Base-by-base conservation (phyloP, 2,329 filamentous ascomycete genomes). In the Zasmidium cellare region DNA sequence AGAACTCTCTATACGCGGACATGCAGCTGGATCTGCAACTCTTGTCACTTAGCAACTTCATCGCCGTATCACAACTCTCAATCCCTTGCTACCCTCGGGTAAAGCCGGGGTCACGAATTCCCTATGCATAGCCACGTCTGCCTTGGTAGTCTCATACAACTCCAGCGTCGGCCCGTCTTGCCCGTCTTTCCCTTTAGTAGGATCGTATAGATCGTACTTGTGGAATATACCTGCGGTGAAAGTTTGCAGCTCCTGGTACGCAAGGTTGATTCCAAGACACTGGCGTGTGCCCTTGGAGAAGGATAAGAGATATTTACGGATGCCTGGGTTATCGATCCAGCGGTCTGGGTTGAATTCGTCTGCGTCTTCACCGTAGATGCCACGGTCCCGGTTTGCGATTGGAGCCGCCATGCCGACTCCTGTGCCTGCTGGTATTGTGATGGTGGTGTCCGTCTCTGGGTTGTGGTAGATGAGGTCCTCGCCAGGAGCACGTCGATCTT, bases 401-500 rank as follows among this genome's bases (percentile, higher is more conserved):
- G 71, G 73, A 1, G 71, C 63, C 48, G 71, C 71, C 2, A 66
- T 60, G 16, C 69, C 69, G 3, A 71, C 64, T 14, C 62, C 60
- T 6, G 61, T 62, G 14, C 68, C 65, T 5, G 61, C 69, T 1
- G 72, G 72, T 9, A 76, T 56, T 52, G 66, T 68, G 25, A 67
- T 56, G 38, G 16, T 23, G 23, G 19, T 23, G 14, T 28, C 46
- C 2, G 22, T 49, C 5, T 23, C 23, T 16, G n/a, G 46, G 3
- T 31, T 28, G 11, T 71, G 68, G 57, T 69, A 71, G 45, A 78
- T 70, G n/a, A 65, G 64, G 7, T 68, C 62, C 5, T 76, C 77
- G 11, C 69, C 71, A 5, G 77, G 76, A 0, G 70, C 69, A 1
- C 74, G 68, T 6, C 77, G 68, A 14, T 72, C 72, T 3, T 79